These are phyloP conservation scores for Symbiodinium pilosum DNA, from an alignment of 73 alveolate species.

Conservation along the genomic window DNA sequence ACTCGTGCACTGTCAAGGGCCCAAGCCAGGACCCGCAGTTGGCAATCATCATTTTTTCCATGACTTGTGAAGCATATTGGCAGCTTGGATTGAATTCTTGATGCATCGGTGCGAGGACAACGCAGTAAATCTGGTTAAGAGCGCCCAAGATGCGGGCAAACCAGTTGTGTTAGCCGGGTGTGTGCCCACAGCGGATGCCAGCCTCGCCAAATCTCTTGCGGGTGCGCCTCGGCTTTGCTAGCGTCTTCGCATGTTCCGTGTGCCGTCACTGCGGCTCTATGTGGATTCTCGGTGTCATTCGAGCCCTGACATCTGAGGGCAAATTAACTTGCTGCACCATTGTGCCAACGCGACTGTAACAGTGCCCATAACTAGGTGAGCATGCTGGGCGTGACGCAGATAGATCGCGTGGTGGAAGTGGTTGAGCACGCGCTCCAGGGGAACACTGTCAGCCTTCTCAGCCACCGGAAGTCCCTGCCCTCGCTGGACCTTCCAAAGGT, in stretches of 20 bases:
- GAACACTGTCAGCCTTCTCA: slow-evolving; percentile 97
- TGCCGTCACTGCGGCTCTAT: neutral
- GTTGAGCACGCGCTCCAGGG: slow-evolving; percentile 99
- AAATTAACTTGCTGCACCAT: no score
- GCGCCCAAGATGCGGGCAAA: slow-evolving; percentile 95
- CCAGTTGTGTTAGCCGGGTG: slow-evolving; percentile 97
- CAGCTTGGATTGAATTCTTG: no score
- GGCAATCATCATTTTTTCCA: neutral
- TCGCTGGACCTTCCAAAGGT: slow-evolving; percentile 98
- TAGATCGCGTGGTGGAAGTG: slow-evolving; percentile 98
- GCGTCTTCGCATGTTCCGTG: neutral
- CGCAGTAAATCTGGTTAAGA: slow-evolving; percentile 95
- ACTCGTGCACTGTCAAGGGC: slow-evolving; percentile 98
- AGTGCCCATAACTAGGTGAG: slow-evolving; percentile 95
- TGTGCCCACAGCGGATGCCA: slow-evolving; percentile 97
- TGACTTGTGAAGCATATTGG: neutral
- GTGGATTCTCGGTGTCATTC: neutral
- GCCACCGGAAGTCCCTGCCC: slow-evolving; percentile 97
- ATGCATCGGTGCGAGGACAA: neutral
- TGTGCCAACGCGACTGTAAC: no score
- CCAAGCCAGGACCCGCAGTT: slow-evolving; percentile 97
- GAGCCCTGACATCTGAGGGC: neutral
- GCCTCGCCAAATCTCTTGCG: slow-evolving; percentile 44
- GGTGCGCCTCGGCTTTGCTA: neutral
- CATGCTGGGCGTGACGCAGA: slow-evolving; percentile 98